Conservation (phyloP, 805 yeast genomes). For the Geotrichum ghanense region DNA sequence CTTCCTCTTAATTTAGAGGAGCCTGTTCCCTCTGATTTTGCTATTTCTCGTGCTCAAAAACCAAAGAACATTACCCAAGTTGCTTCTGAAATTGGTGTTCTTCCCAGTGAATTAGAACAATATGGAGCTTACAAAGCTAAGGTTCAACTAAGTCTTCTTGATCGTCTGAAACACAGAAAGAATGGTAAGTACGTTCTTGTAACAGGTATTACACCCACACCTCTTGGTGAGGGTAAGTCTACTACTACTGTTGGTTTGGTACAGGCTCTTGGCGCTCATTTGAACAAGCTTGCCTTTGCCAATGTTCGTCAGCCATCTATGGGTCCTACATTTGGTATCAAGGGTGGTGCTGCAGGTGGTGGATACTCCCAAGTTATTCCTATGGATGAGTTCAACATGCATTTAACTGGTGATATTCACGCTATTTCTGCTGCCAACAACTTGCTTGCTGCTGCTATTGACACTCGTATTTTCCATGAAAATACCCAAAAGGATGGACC, state of each 20-base stretch:
- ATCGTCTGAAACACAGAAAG: slow-evolving; percentile 50
- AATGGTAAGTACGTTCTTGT: slow-evolving; percentile 85
- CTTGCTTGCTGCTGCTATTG: slow-evolving; percentile 90
- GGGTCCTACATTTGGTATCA: slow-evolving; percentile 98
- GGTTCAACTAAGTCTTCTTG: slow-evolving; percentile 57
- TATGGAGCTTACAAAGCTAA: slow-evolving; percentile 89
- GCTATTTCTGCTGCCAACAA: slow-evolving; percentile 93
- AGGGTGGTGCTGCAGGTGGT: slow-evolving; percentile 99
- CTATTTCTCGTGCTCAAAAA: slow-evolving; percentile 73
- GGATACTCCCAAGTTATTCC: slow-evolving; percentile 97
- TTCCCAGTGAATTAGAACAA: slow-evolving; percentile 70
- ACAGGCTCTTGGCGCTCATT: slow-evolving; percentile 88
- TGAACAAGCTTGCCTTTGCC: slow-evolving; percentile 74
- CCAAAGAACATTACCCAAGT: slow-evolving; percentile 74
- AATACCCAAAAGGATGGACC: slow-evolving; percentile 70
- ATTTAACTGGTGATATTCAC: slow-evolving; percentile 94
- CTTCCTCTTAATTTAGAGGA: slow-evolving; percentile 38
- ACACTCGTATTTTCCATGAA: slow-evolving; percentile 95
- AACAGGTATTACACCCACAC: slow-evolving; percentile 97
- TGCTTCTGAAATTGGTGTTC: slow-evolving; percentile 74
- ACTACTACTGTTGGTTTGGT: slow-evolving; percentile 94
- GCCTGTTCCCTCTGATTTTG: slow-evolving; percentile 90
- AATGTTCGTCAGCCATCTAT: slow-evolving; percentile 95
- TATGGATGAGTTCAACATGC: slow-evolving; percentile 98
- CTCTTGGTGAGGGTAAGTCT: slow-evolving; percentile 95